phyloP scores from a whole-genome alignment of 352 stramenopile species.

The Pythium coloratum region DNA sequence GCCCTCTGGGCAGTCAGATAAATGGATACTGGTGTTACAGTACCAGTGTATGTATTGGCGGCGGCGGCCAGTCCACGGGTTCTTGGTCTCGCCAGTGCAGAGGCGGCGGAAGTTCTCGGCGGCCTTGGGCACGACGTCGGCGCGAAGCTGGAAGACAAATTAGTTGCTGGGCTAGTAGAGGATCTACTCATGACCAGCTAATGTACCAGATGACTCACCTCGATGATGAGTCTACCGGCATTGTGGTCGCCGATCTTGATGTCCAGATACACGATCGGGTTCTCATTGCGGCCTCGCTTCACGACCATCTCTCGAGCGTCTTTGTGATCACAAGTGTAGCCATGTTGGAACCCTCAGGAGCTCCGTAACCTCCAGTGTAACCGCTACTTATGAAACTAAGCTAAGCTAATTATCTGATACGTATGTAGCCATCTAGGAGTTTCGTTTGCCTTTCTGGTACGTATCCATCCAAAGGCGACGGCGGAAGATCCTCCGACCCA shows the following conservation, averaged over 20 bases:
- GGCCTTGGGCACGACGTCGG: slow-evolving; percentile 94
- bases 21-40: neutral
- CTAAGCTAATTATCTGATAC: neutral
- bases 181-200: neutral
- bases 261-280: slow-evolving; percentile 95
- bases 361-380: neutral
- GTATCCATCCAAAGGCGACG: neutral
- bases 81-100: slow-evolving; percentile 91
- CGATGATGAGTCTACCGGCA: slow-evolving; percentile 91
- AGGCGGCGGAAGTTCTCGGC: slow-evolving; percentile 96
- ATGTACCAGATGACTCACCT: slow-evolving; percentile 38
- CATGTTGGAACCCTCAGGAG: slow-evolving; percentile 1
- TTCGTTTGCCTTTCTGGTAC: neutral
- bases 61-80: slow-evolving; percentile 53
- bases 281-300: slow-evolving; percentile 30
- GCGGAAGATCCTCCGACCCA: neutral
- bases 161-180: too few relatives aligned
- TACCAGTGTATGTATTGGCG: slow-evolving; percentile 56
- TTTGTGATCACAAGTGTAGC: slow-evolving; percentile 2
- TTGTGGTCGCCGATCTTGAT: slow-evolving; percentile 89
- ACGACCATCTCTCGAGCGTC: neutral
- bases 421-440: slow-evolving; percentile 3
- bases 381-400: neutral
- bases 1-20: neutral
- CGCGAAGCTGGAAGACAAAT: slow-evolving; percentile 56